phyloP scores from a whole-genome alignment of 1,139 yeast genomes.

The Kurtzmaniella quercitrusa region DNA sequence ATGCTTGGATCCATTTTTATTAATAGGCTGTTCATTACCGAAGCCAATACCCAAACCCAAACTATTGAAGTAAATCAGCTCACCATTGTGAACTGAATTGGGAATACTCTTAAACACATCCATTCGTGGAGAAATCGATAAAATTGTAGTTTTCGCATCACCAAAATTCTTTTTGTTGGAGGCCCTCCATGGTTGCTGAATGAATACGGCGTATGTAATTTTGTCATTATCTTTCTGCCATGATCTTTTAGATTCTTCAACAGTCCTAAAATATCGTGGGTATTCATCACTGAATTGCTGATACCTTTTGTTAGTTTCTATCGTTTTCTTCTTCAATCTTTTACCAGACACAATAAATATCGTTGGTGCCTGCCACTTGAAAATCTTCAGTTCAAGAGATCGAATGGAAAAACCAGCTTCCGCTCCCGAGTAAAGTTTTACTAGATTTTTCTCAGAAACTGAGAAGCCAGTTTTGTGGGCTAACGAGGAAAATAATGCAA shows the following conservation, averaged over 20 bases:
- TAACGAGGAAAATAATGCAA: slow-evolving; percentile 39
- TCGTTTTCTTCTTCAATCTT: slow-evolving; percentile 39
- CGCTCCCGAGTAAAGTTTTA: slow-evolving; percentile 69
- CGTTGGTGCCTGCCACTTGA: slow-evolving; percentile 91
- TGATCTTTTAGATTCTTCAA: slow-evolving; percentile 23
- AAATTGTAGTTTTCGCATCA: slow-evolving; percentile 46
- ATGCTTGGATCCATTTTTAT: slow-evolving; percentile 39
- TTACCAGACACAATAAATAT: slow-evolving; percentile 66
- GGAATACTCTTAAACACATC: slow-evolving; percentile 46
- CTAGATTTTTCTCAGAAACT: slow-evolving; percentile 38
- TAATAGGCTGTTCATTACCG: slow-evolving; percentile 63
- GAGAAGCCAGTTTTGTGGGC: slow-evolving; percentile 19
- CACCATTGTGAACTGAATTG: slow-evolving; percentile 24
- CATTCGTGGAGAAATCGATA: slow-evolving; percentile 65
- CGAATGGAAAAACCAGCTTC: slow-evolving; percentile 83
- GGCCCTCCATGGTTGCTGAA: slow-evolving; percentile 71
- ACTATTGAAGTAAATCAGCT: slow-evolving; percentile 60
- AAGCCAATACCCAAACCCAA: slow-evolving; percentile 77
- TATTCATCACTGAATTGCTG: slow-evolving; percentile 47
- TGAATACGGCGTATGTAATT: slow-evolving; percentile 57
- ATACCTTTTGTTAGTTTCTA: slow-evolving; percentile 44
- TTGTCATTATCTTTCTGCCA: slow-evolving; percentile 40
- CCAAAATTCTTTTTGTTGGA: slow-evolving; percentile 77
- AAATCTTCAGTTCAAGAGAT: slow-evolving; percentile 76
- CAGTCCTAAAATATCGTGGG: slow-evolving; percentile 43